Evolutionary conservation across 768 basidiomycete species (phyloP).

Genomic region (Podaxis sp.): DNA sequence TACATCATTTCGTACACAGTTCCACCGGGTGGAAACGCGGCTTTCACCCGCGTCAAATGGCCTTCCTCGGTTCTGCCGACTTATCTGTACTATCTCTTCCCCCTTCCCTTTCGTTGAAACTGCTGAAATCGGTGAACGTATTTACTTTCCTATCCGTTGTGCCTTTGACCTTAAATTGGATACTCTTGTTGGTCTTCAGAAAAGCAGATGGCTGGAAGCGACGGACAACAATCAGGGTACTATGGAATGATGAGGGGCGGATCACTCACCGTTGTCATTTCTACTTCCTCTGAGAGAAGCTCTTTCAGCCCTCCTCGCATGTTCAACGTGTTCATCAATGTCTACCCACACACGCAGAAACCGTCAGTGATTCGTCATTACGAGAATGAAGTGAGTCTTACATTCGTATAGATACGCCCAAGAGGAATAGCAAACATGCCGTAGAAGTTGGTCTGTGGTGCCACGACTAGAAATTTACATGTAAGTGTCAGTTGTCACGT

Average conservation of each 20-base stretch:
- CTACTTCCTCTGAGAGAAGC: slow-evolving; percentile 5
- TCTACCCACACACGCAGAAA: not conserved
- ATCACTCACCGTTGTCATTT: not conserved
- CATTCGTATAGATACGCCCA: slow-evolving; percentile 47
- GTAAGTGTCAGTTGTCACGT: not conserved
- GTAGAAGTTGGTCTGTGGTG: slow-evolving; percentile 33
- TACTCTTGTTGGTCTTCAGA: not conserved
- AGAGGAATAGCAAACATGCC: slow-evolving; percentile 35
- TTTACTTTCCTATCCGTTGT: not conserved
- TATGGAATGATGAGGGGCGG: too few species aligned
- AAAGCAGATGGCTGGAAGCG: not conserved
- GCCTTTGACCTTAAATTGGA: not conserved
- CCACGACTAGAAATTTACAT: slow-evolving; percentile 20
- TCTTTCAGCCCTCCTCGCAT: slow-evolving; percentile 12
- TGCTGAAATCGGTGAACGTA: not conserved
- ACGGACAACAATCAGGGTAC: not conserved
- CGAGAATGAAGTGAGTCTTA: slow-evolving; percentile 25
- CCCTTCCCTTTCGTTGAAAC: not conserved
- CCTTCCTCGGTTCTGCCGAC: too few species aligned
- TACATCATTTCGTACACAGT: too few species aligned
- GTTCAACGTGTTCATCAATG: slow-evolving; percentile 16
- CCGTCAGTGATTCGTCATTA: not conserved
- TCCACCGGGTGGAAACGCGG: too few species aligned
- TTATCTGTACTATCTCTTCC: not conserved
- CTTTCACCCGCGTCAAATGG: not conserved